These are phyloP conservation scores for Lactifluus hygrophoroides DNA, from an alignment of 768 basidiomycete species.

Conservation along the genomic window DNA sequence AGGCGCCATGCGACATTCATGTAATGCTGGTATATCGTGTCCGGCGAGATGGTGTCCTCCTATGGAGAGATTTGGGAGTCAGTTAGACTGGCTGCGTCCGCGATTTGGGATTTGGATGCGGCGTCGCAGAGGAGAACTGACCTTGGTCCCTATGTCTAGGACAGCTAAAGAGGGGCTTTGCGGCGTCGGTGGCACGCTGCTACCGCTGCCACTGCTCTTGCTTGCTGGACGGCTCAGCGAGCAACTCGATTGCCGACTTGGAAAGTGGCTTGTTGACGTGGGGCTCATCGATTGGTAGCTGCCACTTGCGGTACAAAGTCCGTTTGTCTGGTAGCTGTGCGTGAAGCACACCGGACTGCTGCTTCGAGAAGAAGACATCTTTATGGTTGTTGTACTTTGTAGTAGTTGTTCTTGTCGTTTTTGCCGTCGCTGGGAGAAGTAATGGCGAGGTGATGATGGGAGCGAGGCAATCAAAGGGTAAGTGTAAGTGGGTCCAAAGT, in stretches of 20 bases:
- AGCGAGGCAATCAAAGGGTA: background rate
- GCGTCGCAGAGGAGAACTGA: background rate
- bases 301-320: background rate
- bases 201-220: background rate
- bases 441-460: background rate
- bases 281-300: background rate
- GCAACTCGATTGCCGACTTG: background rate
- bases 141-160: background rate
- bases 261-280: background rate
- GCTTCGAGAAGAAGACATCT: background rate
- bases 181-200: conserved; percentile 1
- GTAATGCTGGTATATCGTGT: background rate
- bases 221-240: background rate
- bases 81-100: background rate
- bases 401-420: background rate
- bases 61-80: background rate
- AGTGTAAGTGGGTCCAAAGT: background rate
- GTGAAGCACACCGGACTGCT: background rate
- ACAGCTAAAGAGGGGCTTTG: background rate
- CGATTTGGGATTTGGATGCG: background rate
- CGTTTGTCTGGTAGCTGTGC: background rate
- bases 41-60: background rate
- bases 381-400: background rate
- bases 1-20: background rate
- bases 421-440: background rate